Evolutionary conservation across 2,329 filamentous ascomycete species (phyloP).

Genomic region (Blastomyces silverae): DNA sequence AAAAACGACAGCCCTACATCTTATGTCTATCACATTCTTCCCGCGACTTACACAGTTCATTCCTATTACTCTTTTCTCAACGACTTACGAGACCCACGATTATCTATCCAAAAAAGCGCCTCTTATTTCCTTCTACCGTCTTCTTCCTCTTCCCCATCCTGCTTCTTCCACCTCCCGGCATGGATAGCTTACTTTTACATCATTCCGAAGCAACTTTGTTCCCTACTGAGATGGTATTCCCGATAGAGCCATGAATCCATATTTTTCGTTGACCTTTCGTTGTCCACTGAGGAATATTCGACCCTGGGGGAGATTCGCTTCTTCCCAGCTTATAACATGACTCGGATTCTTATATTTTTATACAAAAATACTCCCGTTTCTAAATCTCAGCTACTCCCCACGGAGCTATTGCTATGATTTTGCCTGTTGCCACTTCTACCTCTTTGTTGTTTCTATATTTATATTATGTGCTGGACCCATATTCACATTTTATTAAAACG

Average conservation of each 20-base stretch:
- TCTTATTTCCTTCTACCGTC: neutral
- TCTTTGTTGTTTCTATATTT: neutral
- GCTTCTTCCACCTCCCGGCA: no score
- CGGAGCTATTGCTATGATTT: neutral
- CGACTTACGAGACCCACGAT: constrained; percentile 11
- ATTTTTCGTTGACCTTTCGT: neutral
- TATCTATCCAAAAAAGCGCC: neutral
- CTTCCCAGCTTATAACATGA: neutral
- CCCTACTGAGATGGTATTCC: neutral
- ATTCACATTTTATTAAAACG: neutral
- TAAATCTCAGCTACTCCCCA: neutral
- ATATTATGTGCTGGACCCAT: neutral
- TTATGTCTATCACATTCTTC: neutral
- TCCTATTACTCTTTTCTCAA: neutral
- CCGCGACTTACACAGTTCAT: neutral
- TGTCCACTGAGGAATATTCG: neutral
- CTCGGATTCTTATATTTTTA: neutral
- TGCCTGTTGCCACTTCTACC: neutral
- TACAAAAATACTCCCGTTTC: neutral
- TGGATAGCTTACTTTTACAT: no score
- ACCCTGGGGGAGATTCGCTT: neutral
- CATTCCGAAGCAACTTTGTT: neutral
- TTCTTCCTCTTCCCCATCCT: neutral
- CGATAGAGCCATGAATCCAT: neutral
- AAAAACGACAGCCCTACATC: neutral